Evolutionary conservation across 179 eudicot genomes (phyloP).

Genomic region (Beta macrorhiza): DNA sequence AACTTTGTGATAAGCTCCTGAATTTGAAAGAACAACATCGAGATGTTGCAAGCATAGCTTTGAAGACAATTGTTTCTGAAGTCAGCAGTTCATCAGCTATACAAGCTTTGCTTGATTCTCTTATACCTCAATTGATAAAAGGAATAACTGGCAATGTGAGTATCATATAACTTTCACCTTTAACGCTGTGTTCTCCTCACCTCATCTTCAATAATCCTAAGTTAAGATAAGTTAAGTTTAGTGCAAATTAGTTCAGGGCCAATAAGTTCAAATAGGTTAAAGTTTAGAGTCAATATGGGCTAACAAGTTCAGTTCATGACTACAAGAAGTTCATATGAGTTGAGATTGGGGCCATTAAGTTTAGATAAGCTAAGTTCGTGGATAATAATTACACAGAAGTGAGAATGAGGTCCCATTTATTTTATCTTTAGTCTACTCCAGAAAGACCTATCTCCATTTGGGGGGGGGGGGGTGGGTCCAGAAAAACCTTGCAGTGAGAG

Average conservation of each 20-base stretch:
- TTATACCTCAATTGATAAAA: constrained; percentile 68
- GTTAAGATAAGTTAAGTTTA: too few relatives aligned
- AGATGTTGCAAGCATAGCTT: constrained; percentile 94
- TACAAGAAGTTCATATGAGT: too few relatives aligned
- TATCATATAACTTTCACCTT: constrained; percentile 10
- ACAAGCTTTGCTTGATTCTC: constrained; percentile 67
- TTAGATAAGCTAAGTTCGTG: too few relatives aligned
- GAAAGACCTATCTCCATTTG: background rate
- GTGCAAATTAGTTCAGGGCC: too few relatives aligned
- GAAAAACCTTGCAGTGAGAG: background rate
- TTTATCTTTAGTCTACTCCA: background rate
- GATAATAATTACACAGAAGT: too few relatives aligned
- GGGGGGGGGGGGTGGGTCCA: background rate
- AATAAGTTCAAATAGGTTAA: too few relatives aligned
- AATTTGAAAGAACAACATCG: constrained; percentile 89
- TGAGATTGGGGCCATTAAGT: too few relatives aligned
- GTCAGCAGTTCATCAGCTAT: constrained; percentile 60
- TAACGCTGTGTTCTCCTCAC: background rate
- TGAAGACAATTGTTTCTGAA: constrained; percentile 95
- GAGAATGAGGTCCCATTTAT: background rate
- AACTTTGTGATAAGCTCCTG: constrained; percentile 78
- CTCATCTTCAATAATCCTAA: too few relatives aligned
- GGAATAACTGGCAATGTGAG: constrained; percentile 79
- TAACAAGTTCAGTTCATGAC: too few relatives aligned
- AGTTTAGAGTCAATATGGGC: too few relatives aligned